Evolutionary conservation across 129 eudicot genomes (phyloP).

Genomic region (Flaveria brownii): DNA sequence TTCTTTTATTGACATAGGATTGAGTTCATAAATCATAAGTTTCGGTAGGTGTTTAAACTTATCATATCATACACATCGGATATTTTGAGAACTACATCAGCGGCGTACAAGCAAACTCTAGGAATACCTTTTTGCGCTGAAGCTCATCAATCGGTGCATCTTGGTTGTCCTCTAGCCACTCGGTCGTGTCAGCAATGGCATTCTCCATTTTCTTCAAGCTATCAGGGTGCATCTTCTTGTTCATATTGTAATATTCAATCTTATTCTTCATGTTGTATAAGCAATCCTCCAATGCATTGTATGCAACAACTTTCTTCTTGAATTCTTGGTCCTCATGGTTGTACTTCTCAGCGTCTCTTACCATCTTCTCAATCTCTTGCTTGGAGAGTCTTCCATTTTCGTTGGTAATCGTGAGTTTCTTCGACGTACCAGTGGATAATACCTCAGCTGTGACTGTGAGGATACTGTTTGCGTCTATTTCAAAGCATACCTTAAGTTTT

Average conservation of each 20-base stretch:
- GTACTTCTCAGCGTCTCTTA: constrained; percentile 12
- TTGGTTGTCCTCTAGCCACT: constrained; percentile 23
- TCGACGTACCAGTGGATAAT: constrained; percentile 10
- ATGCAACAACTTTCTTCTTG: constrained; percentile 19
- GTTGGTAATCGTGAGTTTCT: constrained; percentile 14
- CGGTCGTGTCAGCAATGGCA: background rate
- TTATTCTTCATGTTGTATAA: constrained; percentile 10
- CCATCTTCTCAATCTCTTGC: constrained; percentile 20
- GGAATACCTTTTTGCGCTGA: constrained; percentile 8
- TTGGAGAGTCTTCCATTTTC: constrained; percentile 14
- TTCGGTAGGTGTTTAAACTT: no score
- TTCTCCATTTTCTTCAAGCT: constrained; percentile 19
- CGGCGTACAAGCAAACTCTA: constrained; percentile 15
- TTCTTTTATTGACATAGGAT: no score
- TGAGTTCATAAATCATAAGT: no score
- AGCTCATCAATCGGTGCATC: background rate
- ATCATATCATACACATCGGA: background rate
- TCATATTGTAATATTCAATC: background rate
- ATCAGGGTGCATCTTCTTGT: background rate
- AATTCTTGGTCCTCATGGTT: constrained; percentile 16
- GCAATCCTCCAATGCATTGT: constrained; percentile 27
- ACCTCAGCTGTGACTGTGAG: constrained; percentile 30
- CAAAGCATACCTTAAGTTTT: background rate
- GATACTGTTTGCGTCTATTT: constrained; percentile 24
- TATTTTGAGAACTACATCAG: background rate